Percentiles rank a stretch among this genome's conserved stretches.
Conservation (phyloP, 106 monocot species). For the Acorus calamus region DNA sequence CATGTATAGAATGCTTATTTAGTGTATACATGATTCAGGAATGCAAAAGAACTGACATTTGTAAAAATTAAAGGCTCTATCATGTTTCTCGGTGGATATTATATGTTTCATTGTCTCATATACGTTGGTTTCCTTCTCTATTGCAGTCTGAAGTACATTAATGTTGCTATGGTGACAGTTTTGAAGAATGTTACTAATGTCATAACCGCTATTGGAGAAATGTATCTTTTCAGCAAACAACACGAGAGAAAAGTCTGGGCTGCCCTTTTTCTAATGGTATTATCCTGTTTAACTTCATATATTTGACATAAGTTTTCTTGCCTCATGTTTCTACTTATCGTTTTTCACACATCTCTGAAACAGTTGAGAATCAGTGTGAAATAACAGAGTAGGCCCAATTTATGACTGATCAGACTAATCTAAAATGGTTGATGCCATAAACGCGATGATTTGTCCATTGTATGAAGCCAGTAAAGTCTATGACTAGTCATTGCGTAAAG, state of each 20-base stretch:
- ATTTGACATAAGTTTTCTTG: not conserved
- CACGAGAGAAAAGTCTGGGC: conserved; percentile 74
- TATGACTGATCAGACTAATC: no score
- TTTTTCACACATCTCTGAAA: no score
- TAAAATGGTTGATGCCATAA: no score
- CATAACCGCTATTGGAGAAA: conserved; percentile 89
- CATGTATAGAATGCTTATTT: not conserved
- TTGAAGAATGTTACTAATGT: conserved; percentile 95
- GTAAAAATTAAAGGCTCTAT: not conserved
- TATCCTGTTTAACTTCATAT: not conserved
- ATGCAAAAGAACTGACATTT: not conserved
- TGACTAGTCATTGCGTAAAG: no score
- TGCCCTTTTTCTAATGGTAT: conserved; percentile 78
- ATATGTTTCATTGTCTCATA: not conserved
- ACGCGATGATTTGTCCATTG: no score
- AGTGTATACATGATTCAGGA: not conserved
- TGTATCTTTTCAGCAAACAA: conserved; percentile 66
- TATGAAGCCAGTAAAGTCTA: no score
- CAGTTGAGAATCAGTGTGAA: no score
- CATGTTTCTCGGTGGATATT: not conserved
- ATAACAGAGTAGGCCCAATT: no score
- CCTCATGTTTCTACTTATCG: no score
- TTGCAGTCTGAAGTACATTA: conserved; percentile 85
- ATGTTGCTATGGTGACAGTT: conserved; percentile 96
- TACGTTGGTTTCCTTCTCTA: not conserved